phyloP scores from a whole-genome alignment of 2,329 filamentous ascomycete species.

The Sporothrix curviconia region DNA sequence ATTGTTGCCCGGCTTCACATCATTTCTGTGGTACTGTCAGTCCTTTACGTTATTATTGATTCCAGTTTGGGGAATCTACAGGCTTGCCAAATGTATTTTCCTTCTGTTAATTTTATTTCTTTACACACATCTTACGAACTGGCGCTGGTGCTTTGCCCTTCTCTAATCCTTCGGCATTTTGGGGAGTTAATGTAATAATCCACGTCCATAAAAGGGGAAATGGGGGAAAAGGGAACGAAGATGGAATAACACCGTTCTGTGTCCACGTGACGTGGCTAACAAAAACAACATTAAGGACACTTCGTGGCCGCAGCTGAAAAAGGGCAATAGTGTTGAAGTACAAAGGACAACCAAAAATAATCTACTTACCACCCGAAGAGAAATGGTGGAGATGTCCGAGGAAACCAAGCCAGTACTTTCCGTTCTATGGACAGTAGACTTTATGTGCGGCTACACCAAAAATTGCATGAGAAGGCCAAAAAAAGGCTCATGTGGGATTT shows the following conservation, averaged over 20 bases:
- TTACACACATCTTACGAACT: neutral
- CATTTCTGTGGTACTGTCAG: too few species aligned
- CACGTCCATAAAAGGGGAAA: too few species aligned
- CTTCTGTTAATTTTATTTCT: neutral
- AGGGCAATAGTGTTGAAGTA: neutral
- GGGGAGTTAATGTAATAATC: too few species aligned
- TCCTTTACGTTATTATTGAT: too few species aligned
- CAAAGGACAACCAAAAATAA: neutral
- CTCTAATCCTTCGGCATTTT: neutral
- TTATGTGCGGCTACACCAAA: neutral
- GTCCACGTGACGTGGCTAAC: too few species aligned
- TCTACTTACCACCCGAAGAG: neutral
- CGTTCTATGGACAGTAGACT: neutral
- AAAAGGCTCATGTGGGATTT: neutral
- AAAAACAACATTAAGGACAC: too few species aligned
- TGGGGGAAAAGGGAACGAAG: too few species aligned
- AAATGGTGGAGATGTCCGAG: conserved; percentile 11
- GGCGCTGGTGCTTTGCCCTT: neutral
- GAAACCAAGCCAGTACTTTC: neutral
- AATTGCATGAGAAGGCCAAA: neutral
- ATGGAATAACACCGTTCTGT: too few species aligned
- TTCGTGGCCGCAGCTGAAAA: too few species aligned
- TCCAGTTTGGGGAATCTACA: neutral
- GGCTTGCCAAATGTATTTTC: neutral
- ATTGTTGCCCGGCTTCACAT: too few species aligned